A percentile compares a stretch with the other conserved stretches of the same genome.
These are phyloP conservation scores for Plenodomus biglobosus DNA, from an alignment of 2,329 filamentous ascomycete species.

Conservation along the genomic window DNA sequence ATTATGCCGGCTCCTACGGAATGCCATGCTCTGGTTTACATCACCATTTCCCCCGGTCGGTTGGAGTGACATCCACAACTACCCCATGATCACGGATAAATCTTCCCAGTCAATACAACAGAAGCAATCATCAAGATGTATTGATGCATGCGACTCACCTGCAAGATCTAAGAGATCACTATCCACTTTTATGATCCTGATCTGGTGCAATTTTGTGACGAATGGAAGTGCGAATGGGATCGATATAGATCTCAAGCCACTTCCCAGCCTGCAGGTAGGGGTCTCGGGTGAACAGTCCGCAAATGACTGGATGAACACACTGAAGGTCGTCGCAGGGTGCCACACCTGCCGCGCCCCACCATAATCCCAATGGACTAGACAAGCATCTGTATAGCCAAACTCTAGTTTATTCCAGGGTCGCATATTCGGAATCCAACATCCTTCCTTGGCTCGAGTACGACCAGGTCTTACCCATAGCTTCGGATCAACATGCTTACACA, in stretches of 20 bases:
- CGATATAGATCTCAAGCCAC: neutral
- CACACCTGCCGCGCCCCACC: neutral
- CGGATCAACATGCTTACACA: neutral
- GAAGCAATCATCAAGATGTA: neutral
- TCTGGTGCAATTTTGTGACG: neutral
- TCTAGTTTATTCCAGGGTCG: neutral
- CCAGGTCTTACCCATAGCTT: neutral
- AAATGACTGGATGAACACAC: neutral
- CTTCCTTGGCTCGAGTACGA: neutral
- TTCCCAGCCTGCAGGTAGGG: neutral
- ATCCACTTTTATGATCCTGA: neutral
- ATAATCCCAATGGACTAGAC: neutral
- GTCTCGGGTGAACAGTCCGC: neutral
- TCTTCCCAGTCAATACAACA: neutral
- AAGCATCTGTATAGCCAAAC: neutral
- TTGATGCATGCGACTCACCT: neutral
- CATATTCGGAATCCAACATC: neutral
- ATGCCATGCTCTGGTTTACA: neutral
- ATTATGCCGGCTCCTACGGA: neutral
- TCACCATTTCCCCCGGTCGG: neutral
- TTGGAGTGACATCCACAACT: neutral
- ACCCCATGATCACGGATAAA: neutral
- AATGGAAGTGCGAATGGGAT: neutral
- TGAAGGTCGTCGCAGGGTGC: neutral
- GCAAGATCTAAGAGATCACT: neutral